phyloP scores from a whole-genome alignment of 2,329 filamentous ascomycete species.

The Aspergillus jensenii region DNA sequence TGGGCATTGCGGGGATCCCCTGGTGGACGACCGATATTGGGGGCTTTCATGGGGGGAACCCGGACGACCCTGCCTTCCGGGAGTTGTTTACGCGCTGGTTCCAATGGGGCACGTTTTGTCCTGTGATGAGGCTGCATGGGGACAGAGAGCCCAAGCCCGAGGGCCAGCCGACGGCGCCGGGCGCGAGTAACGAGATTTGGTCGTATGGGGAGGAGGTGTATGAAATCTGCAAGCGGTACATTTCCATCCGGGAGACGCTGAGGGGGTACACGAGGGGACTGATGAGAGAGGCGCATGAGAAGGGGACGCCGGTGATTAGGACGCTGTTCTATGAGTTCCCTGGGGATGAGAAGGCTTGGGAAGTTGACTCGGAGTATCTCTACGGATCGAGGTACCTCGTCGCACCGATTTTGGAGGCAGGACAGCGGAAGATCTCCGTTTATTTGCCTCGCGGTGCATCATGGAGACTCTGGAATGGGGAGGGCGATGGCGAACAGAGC shows the following conservation, averaged over 20 bases:
- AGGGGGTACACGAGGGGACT: conserved; percentile 58
- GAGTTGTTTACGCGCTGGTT: conserved; percentile 69
- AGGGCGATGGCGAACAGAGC: conserved; percentile 16
- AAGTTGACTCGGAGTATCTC: conserved; percentile 63
- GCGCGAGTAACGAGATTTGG: conserved; percentile 57
- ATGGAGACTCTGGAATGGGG: conserved; percentile 45
- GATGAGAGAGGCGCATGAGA: conserved; percentile 61
- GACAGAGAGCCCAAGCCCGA: conserved; percentile 59
- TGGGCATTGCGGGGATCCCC: conserved; percentile 63
- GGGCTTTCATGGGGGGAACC: conserved; percentile 66
- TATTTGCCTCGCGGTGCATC: conserved; percentile 54
- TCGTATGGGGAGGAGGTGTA: conserved; percentile 63
- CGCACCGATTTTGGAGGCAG: conserved; percentile 56
- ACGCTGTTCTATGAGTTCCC: conserved; percentile 66
- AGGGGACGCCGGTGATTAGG: conserved; percentile 62
- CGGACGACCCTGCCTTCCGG: conserved; percentile 55
- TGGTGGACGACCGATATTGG: conserved; percentile 74
- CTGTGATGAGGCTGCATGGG: conserved; percentile 67
- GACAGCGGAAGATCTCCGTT: conserved; percentile 44
- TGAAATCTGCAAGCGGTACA: conserved; percentile 60
- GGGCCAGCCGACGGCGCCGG: conserved; percentile 27
- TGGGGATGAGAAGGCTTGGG: conserved; percentile 54
- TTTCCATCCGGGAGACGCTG: conserved; percentile 58
- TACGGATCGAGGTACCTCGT: conserved; percentile 61
- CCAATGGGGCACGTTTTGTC: conserved; percentile 67